Evolutionary conservation across 108 stramenopile genomes (phyloP), one percentile per base, ranked within the genome.

Genomic region (Conticribra guillardii): DNA sequence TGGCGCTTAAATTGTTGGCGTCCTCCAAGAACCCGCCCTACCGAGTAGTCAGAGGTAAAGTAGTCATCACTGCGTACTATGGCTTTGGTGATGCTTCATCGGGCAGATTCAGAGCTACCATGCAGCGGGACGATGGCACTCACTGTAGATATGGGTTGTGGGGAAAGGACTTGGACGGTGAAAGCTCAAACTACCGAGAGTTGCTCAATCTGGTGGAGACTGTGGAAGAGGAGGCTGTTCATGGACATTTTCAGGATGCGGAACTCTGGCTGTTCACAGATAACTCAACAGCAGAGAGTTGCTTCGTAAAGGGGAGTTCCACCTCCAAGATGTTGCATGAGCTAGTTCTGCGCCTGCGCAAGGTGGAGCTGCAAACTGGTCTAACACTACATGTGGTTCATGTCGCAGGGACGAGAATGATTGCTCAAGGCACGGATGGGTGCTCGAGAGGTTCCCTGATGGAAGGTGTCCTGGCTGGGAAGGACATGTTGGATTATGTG

Each of bases 31-130:
- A 26, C 2, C 78, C 84, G 3, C 67, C 65, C 1, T 50, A 67
- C 0, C 58, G 65, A 0, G 31, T 74, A n/a, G 51, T 67, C 0
- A 31, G 58, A 4, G 41, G 30, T 11, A 44, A 16, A n/a, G 44
- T 54, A 8, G 47, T 60, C 2, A 21, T 62, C 15, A n/a, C 26
- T 11, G 80, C 74, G 0, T 22, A 50, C 2, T 77, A 81, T 49
- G 76, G 82, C 21, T 86, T 86, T 67, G 85, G 65, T 0, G 80
- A 86, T 58, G 85, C 85, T 1, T 81, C 76, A 14, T n/a, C n/a
- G n/a, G 80, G 75, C 0, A 58, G 51, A 16, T 76, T 76, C 0
- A 79, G 81, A 46, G 82, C 62, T 1, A 68, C 60, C n/a, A 3
- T 67, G 2, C 44, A 44, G 34, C 37, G 53, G 2, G 16, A 24